Conservation (phyloP, 1,139 yeast species). For the Pichia sp. region DNA sequence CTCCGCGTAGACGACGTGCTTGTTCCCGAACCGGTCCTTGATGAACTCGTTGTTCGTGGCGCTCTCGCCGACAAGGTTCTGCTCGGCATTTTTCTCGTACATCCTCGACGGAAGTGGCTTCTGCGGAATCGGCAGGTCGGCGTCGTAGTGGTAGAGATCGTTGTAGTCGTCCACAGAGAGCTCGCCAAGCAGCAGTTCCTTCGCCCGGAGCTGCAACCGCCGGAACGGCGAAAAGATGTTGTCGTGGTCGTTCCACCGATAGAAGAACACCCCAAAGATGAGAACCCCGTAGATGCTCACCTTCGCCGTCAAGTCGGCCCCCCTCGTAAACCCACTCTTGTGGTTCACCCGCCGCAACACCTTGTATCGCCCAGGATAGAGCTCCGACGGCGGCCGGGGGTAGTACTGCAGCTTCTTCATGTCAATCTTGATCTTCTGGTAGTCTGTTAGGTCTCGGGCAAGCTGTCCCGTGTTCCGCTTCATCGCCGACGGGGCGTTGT, state of each 20-base stretch:
- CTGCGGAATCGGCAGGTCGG: conserved; percentile 30
- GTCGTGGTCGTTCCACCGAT: conserved; percentile 81
- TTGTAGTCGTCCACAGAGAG: conserved; percentile 57
- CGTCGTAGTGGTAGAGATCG: conserved; percentile 45
- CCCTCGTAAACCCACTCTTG: conserved; percentile 51
- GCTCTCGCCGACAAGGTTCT: conserved; percentile 30
- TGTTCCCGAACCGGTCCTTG: conserved; percentile 57
- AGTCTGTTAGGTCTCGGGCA: conserved; percentile 67
- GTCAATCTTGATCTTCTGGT: conserved; percentile 64
- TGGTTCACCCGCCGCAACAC: conserved; percentile 60
- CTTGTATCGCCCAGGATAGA: conserved; percentile 77
- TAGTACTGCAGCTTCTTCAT: conserved; percentile 72
- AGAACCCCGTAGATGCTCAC: conserved; percentile 44
- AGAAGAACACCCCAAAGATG: conserved; percentile 62
- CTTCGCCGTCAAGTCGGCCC: conserved; percentile 48
- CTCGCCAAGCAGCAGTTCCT: conserved; percentile 49
- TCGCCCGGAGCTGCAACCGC: conserved; percentile 51
- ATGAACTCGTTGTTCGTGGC: conserved; percentile 44
- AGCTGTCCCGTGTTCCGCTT: conserved; percentile 53
- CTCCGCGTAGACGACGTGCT: conserved; percentile 74
- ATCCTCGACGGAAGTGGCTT: conserved; percentile 29
- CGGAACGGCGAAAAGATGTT: conserved; percentile 69
- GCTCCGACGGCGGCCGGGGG: conserved; percentile 69
- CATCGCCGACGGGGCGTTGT: conserved; percentile 49
- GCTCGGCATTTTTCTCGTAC: conserved; percentile 42